A percentile compares a stretch with the other conserved stretches of the same genome.
These are phyloP conservation scores for Globisporangium spiculum DNA, from an alignment of 352 stramenopile genomes.

Conservation along the genomic window DNA sequence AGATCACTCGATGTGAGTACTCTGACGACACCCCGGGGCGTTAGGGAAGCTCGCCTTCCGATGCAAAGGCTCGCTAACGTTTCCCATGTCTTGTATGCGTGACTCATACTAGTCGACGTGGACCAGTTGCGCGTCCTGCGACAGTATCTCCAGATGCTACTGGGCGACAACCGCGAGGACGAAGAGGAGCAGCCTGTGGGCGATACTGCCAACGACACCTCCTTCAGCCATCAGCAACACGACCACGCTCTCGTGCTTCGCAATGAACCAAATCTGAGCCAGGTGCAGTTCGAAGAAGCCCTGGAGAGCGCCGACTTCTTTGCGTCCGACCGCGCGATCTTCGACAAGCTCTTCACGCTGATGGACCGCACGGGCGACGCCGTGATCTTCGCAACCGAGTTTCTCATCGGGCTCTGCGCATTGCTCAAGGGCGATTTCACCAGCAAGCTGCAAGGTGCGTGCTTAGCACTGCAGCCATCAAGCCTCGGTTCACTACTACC, in stretches of 20 bases:
- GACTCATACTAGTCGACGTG: constrained; percentile 24
- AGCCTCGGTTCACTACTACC: neutral
- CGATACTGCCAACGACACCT: no score
- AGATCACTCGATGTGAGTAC: constrained; percentile 55
- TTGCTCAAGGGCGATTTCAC: constrained; percentile 41
- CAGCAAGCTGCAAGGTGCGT: constrained; percentile 43
- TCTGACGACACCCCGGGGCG: no score
- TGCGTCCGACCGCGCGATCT: constrained; percentile 41
- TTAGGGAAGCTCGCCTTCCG: neutral
- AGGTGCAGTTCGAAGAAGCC: constrained; percentile 31
- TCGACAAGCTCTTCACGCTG: constrained; percentile 57
- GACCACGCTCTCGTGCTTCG: neutral
- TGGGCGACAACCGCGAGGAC: neutral
- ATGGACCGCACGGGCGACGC: constrained; percentile 63
- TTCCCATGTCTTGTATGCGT: neutral
- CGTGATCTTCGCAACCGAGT: constrained; percentile 34
- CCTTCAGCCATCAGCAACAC: neutral
- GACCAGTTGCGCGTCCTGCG: neutral
- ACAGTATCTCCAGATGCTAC: neutral
- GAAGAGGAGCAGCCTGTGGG: constrained; percentile 3
- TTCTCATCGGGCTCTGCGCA: constrained; percentile 40
- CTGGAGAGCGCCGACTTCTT: constrained; percentile 45
- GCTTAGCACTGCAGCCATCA: neutral
- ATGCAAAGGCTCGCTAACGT: neutral
- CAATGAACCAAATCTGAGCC: constrained; percentile 35